Evolutionary conservation across 1,139 yeast species (phyloP), one percentile per base, ranked within the genome.

Genomic region (Zygoascus sp.): DNA sequence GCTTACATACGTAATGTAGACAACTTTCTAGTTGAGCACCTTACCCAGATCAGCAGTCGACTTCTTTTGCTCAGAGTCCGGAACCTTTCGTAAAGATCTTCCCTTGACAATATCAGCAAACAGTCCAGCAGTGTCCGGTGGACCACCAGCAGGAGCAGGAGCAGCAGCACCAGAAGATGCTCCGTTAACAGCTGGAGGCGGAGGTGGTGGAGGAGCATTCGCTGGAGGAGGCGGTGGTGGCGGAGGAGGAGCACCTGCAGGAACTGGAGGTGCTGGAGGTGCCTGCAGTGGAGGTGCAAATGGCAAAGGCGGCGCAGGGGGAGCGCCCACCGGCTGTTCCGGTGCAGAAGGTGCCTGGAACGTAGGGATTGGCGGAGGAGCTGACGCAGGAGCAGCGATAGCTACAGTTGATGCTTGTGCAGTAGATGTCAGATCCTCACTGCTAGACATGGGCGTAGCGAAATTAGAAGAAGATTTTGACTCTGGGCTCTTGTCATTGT

Each of bases 91-190:
- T 54, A 79, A 69, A 1, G 74, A 50, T 45, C 62, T 68, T 19
- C 84, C 84, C 2, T 72, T 73, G n/a, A 73, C 72, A 50, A 79
- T 79, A 57, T 79, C 81, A 7, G 80, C 80, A 41, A 79, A 67
- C 38, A 79, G 67, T 0, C 79, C 77, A 19, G 70, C 64, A 38
- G 77, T 67, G 47, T 69, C 64, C 4, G 74, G 70, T 2, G 67
- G 61, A 0, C 69, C 72, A 16, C 45, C 32, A 10, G 32, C 20
- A 10, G 60, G 56, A 3, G 60, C 51, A 3, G 59, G 54, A n/a
- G 60, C 53, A 2, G 61, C 56, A 2, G 55, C 55, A 4, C 56
- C 53, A n/a, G n/a, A n/a, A n/a, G n/a, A n/a, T n/a, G 53, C 46
- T 11, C 45, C 44, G 13, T 44, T 43, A n/a, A 27, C 22, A 3